Percentiles rank a stretch among this genome's conserved stretches.
Evolutionary conservation across 495 filamentous ascomycete species (phyloP).

Genomic region (Xylaria castorea): DNA sequence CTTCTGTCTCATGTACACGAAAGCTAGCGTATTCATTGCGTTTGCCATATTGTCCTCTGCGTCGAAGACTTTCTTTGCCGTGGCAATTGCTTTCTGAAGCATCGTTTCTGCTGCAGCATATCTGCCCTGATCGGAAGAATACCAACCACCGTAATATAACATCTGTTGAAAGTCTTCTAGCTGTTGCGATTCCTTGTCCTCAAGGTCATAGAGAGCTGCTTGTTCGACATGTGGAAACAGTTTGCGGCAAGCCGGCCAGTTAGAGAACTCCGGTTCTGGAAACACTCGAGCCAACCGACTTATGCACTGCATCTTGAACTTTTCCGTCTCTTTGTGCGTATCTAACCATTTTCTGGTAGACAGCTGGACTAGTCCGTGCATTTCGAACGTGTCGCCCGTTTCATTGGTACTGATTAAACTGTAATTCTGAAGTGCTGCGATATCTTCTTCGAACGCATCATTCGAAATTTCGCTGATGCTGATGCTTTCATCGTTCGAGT

Average conservation of each 20-base stretch:
- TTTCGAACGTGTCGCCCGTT: slow-evolving; percentile 46
- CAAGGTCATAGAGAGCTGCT: not conserved
- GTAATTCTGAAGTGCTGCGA: slow-evolving; percentile 48
- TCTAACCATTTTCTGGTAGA: slow-evolving; percentile 54
- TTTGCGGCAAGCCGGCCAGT: slow-evolving; percentile 34
- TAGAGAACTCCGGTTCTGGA: slow-evolving; percentile 40
- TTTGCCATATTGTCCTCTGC: not conserved
- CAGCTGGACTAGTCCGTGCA: slow-evolving; percentile 57
- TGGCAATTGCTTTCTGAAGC: not conserved
- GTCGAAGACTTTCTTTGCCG: not conserved
- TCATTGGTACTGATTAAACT: slow-evolving; percentile 47
- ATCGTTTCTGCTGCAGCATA: slow-evolving; percentile 18
- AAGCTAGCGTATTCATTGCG: not conserved
- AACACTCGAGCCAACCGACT: slow-evolving; percentile 41
- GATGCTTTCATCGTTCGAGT: not conserved
- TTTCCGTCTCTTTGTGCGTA: slow-evolving; percentile 44
- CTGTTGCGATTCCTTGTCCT: not conserved
- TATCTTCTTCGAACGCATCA: slow-evolving; percentile 49
- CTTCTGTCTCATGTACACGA: not conserved
- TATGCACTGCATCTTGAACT: slow-evolving; percentile 44
- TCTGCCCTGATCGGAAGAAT: not conserved
- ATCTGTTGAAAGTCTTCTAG: not conserved
- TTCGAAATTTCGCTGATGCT: not conserved
- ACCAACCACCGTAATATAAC: slow-evolving; percentile 1
- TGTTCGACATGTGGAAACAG: slow-evolving; percentile 25